These are phyloP conservation scores for Periconia digitata DNA, from an alignment of 2,329 filamentous ascomycete genomes.

Conservation along the genomic window DNA sequence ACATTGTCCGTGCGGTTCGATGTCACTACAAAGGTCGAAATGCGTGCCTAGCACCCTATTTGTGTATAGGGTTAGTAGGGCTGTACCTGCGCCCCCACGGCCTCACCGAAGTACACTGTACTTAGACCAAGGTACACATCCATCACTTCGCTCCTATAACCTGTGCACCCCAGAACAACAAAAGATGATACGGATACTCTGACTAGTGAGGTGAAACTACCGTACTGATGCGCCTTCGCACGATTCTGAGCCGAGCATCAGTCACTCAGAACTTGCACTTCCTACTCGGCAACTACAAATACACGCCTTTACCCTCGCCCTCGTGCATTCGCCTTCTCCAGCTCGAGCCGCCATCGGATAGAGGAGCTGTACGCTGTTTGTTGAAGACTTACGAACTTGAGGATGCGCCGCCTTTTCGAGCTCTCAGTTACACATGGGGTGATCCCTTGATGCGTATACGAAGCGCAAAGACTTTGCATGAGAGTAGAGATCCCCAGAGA, in stretches of 20 bases:
- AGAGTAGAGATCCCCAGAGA: background rate
- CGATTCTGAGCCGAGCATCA: slow-evolving; percentile 16
- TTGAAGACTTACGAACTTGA: slow-evolving; percentile 20
- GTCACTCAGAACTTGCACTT: slow-evolving; percentile 16
- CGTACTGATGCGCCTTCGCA: slow-evolving; percentile 20
- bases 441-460: slow-evolving; percentile 10
- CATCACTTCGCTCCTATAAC: background rate
- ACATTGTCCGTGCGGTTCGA: too few relatives aligned
- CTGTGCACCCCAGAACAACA: background rate
- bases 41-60: too few relatives aligned
- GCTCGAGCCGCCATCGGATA: slow-evolving; percentile 15
- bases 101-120: too few relatives aligned
- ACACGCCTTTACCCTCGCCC: slow-evolving; percentile 20
- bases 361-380: slow-evolving; percentile 13
- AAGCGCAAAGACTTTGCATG: background rate
- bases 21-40: too few relatives aligned
- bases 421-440: slow-evolving; percentile 25
- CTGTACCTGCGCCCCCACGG: too few relatives aligned
- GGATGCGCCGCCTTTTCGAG: slow-evolving; percentile 20
- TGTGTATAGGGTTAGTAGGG: too few relatives aligned
- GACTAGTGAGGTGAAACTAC: background rate
- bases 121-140: too few relatives aligned
- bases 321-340: slow-evolving; percentile 25
- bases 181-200: background rate
- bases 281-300: slow-evolving; percentile 19